Evolutionary conservation across 2,329 filamentous ascomycete species (phyloP), one percentile per base, ranked within the genome.

Genomic region (Arthrobotrys sinensis): DNA sequence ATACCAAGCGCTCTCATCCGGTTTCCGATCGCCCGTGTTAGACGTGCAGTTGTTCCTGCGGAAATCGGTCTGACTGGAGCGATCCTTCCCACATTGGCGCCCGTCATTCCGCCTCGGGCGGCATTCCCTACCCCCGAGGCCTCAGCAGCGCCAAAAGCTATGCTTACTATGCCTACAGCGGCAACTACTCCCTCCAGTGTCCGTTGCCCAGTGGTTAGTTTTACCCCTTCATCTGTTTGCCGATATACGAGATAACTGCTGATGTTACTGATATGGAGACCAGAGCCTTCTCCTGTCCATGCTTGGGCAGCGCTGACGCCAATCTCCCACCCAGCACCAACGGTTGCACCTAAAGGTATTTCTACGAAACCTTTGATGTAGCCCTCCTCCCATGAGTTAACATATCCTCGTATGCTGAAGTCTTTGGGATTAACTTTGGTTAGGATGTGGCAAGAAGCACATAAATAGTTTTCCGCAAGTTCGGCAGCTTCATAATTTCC

Each of bases 231-330:
- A 12, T 45, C 40, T 2, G 40, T 45, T 45, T 45, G 40, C n/a
- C 40, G 40, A 45, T 45, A 16, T 45, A 45, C 40, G n/a, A 45
- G 40, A n/a, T 45, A 45, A 12, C 40, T 45, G n/a, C 40, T 45
- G 40, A 45, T 45, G 40, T 45, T 45, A 16, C 40, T 45, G 11
- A 45, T 45, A 45, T 45, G 40, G 2, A 45, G n/a, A 1, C 40
- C 40, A 16, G 12, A 12, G 10, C 40, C 40, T 45, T 45, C 40
- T 14, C 40, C 40, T 1, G 40, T 45, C 10, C 4, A 45, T 3
- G 40, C 40, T 16, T 45, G 40, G n/a, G 14, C 12, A 45, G 40
- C n/a, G n/a, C 40, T 45, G 12, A 45, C n/a, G n/a, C 40, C 40
- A 14, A 16, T 45, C n/a, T 45, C 40, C 40, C 40, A 45, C 14